Evolutionary conservation across 1,284 basidiomycete genomes (phyloP), one percentile per base, ranked within the genome.

Genomic region (Ganoderma leucocontextum): DNA sequence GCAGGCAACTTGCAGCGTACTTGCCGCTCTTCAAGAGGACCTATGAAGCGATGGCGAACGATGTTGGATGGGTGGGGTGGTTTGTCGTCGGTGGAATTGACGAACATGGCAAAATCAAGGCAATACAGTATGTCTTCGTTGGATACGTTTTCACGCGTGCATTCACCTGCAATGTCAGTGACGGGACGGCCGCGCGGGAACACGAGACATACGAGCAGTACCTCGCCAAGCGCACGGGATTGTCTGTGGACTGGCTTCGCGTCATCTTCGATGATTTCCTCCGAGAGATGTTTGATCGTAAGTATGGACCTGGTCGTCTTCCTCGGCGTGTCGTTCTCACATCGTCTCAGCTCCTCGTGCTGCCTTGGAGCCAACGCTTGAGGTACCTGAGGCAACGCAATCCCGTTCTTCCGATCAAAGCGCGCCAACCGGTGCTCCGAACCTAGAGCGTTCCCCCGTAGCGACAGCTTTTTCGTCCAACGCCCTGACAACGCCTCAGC

Each of bases 1-100:
- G n/a, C 53, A 55, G 53, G 29, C 25, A 33, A 55, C 25, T 55
- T 15, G 25, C 25, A 6, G 29, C 2, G 25, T 55, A 15, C n/a
- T 19, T 55, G 25, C 25, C 53, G 13, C 17, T 55, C 53, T 55
- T 55, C 53, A 55, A 55, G 33, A 55, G 13, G 53, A 55, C 53
- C 4, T 33, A 55, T 15, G 13, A 55, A 29, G 17, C 53, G 13
- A 55, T 55, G 33, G 53, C 53, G 53, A 55, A 33, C 12, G 53
- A 55, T 0, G 8, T 55, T 33, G 53, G 53, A 55, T 55, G 53
- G 53, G 53, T 55, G 33, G 53, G 53, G 13, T 55, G 53, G 53
- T 55, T 55, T 33, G 4, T 19, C 17, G 17, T 55, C 5, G 53
- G 53, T 55, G 53, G 53, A 4, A 55, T 55, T 35, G 53, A 55